Conservation (phyloP, 176 grass and related monocot genomes). For the Areca catechu region DNA sequence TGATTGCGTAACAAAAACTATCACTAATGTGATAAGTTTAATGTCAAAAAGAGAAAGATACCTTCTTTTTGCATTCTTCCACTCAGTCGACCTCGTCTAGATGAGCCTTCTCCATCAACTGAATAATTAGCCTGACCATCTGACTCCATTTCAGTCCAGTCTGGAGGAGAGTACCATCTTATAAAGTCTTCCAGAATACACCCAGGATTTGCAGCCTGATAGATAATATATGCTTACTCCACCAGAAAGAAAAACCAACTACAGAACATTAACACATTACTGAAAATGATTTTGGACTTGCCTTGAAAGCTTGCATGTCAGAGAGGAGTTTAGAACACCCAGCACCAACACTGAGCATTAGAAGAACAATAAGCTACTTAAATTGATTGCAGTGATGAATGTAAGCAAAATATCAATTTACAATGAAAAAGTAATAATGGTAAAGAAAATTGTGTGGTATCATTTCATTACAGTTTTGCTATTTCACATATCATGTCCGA, state of each 20-base stretch:
- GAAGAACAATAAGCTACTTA: slow-evolving; percentile 24
- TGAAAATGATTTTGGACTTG: slow-evolving; percentile 37
- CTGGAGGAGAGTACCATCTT: slow-evolving; percentile 97
- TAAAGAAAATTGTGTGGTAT: too few species aligned
- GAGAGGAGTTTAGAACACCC: slow-evolving; percentile 97
- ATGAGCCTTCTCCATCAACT: slow-evolving; percentile 61
- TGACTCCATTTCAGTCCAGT: slow-evolving; percentile 48
- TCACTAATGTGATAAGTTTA: too few species aligned
- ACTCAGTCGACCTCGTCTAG: slow-evolving; percentile 70
- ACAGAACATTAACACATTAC: neutral
- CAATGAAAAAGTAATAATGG: too few species aligned
- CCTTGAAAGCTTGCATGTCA: slow-evolving; percentile 99
- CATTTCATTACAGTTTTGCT: too few species aligned
- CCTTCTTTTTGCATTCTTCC: slow-evolving; percentile 95
- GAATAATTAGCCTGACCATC: slow-evolving; percentile 30
- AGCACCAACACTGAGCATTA: slow-evolving; percentile 69
- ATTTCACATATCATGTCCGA: too few species aligned
- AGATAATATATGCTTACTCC: neutral
- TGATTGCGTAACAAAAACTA: too few species aligned
- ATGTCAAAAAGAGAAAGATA: slow-evolving; percentile 5
- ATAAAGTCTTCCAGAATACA: slow-evolving; percentile 94
- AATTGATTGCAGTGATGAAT: too few species aligned
- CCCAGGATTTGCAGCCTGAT: slow-evolving; percentile 87
- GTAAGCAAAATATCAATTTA: too few species aligned
- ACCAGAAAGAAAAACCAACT: too few species aligned